Evolutionary conservation across 805 yeast genomes (phyloP), one percentile per base, ranked within the genome.

Genomic region (Kazachstania taianensis): DNA sequence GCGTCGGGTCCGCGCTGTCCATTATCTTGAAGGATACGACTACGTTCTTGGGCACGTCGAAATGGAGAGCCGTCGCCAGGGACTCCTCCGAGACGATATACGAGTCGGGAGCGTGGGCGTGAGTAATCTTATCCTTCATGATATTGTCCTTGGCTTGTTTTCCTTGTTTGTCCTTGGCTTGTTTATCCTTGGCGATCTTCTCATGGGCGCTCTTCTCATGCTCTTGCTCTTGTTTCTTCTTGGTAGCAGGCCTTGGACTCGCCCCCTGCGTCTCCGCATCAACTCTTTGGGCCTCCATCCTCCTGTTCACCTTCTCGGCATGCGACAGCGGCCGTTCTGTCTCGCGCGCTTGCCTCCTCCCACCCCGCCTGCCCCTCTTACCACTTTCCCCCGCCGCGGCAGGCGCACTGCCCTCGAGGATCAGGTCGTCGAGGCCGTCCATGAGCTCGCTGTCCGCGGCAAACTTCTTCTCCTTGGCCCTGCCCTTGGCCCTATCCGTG

Each of bases 401-500:
- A n/a, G n/a, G n/a, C n/a, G 2, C 18, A 12, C 14, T 30, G 8
- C 20, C n/a, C 20, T 15, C 17, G 3, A 41, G 16, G 13, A 41
- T 35, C 19, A 41, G 28, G 12, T 39, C 38, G n/a, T 41, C 42
- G n/a, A 41, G 28, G 5, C 38, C 44, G 4, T 35, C 40, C 2
- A 33, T 27, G 15, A 42, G 19, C n/a, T 41, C 45, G 14, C 19
- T 30, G 15, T 28, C 20, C 5, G 13, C 35, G 18, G n/a, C 32
- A 25, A 15, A 15, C 22, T 12, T 12, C 16, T 9, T 9, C 22
- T 24, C 17, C 16, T 34, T 26, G 20, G 15, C 28, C 18, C 13
- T 4, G 7, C 10, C 3, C 6, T 26, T n/a, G 20, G 18, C 12
- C 6, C 7, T 5, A 15, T 2, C 36, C 2, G 9, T 26, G 17